Base-by-base conservation (phyloP, 257 asterid species). In the Asclepias syriaca region DNA sequence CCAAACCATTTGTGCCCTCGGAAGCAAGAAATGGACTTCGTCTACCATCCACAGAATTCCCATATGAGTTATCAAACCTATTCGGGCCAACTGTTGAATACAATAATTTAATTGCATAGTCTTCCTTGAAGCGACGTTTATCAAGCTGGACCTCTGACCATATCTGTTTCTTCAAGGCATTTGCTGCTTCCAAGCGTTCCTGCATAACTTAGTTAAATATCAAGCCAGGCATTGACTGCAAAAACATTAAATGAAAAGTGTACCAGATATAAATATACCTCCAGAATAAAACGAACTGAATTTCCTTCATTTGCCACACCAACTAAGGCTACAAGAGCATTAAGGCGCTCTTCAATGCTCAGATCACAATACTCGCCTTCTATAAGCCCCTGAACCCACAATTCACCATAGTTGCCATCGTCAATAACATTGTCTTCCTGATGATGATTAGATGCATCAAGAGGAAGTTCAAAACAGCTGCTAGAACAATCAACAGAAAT, bases 131-230 rank as follows among this genome's bases (percentile, higher is more conserved):
- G 37, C 98, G 97, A 7, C 98, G 93, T 80, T 87, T 93, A 79
- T 93, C 98, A 60, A 90, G 89, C 79, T 87, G 96, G 6, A 94
- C 97, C 79, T 90, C 97, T 0, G 96, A 93, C 97, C 96, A 93
- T 89, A 93, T 87, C 82, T 93, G 98, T 85, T 93, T 93, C 87
- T 90, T 93, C 80, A 93, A 78, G 64, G 97, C 89, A 85, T 83
- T 89, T 54, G 97, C 98, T n/a, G 97, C 96, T 82, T 91, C 98
- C 78, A 89, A 75, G 63, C 98, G 98, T 81, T 89, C 97, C 98
- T 93, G 85, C 51, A 86, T 84, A 74, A 70, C 51, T 61, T 37
- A 32, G 58, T 79, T 68, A 77, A 68, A 58, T 66, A 77, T 66
- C 64, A 21, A 12, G 13, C 37, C 4, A 72, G 46, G 40, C 64